Conservation (phyloP, 352 stramenopile species). For the Phytophthora citricola region DNA sequence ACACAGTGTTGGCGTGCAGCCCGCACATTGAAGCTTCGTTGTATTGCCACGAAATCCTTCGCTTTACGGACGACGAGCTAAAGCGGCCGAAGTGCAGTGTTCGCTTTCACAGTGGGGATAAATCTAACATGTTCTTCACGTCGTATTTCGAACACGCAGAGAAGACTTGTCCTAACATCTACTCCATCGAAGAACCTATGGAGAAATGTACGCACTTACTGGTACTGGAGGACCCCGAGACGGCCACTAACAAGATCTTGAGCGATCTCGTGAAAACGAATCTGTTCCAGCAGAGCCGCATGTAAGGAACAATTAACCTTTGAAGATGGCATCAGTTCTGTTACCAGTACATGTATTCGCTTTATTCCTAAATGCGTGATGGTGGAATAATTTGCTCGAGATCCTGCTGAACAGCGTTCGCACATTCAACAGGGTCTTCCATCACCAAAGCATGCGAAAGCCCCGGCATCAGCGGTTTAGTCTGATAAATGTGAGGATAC, state of each 20-base stretch:
- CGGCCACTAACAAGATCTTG: constrained; percentile 34
- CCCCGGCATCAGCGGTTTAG: constrained; percentile 33
- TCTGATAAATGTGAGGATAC: constrained; percentile 46
- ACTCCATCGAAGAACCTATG: constrained; percentile 37
- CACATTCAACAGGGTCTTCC: constrained; percentile 46
- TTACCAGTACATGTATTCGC: too few species aligned
- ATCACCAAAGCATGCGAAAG: constrained; percentile 56
- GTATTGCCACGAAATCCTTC: constrained; percentile 43
- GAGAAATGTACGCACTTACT: constrained; percentile 40
- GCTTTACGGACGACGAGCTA: constrained; percentile 38
- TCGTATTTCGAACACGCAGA: constrained; percentile 32
- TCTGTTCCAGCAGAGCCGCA: constrained; percentile 11
- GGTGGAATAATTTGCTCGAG: constrained; percentile 27
- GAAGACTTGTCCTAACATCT: constrained; percentile 35
- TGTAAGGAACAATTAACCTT: constrained; percentile 5
- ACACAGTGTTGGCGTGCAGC: constrained; percentile 40
- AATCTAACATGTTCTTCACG: constrained; percentile 41
- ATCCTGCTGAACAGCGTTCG: constrained; percentile 39
- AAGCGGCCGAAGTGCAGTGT: constrained; percentile 41
- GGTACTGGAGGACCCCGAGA: constrained; percentile 47
- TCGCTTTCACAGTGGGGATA: constrained; percentile 41
- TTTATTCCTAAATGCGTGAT: too few species aligned
- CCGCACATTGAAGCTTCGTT: constrained; percentile 46
- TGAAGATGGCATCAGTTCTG: too few species aligned
- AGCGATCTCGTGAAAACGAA: constrained; percentile 30